Conservation (phyloP, 176 grass and related monocot species). For the Eragrostis nindensis region DNA sequence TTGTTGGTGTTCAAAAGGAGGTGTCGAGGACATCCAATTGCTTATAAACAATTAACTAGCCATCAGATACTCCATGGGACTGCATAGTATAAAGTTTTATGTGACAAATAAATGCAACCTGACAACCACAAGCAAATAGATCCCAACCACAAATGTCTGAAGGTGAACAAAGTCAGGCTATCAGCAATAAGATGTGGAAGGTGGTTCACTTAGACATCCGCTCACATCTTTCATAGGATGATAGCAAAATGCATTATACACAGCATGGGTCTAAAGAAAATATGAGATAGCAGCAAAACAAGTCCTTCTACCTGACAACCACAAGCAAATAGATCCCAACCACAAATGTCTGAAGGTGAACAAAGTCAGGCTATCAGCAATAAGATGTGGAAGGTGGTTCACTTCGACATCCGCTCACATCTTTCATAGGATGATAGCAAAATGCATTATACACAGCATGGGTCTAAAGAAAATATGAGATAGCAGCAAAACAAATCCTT, state of each 20-base stretch:
- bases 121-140: not conserved
- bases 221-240: slow-evolving; percentile 11
- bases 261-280: slow-evolving; percentile 8
- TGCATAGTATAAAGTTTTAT: slow-evolving; percentile 24
- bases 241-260: too few species aligned
- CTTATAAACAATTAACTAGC: slow-evolving; percentile 5
- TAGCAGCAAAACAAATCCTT: too few species aligned
- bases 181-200: slow-evolving; percentile 6
- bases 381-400: too few species aligned
- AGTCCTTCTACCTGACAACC: not conserved
- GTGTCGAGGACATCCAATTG: slow-evolving; percentile 10
- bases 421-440: too few species aligned
- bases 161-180: not conserved
- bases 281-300: slow-evolving; percentile 8
- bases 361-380: too few species aligned
- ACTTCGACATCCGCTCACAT: too few species aligned
- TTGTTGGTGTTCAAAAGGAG: not conserved
- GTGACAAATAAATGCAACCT: not conserved
- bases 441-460: too few species aligned
- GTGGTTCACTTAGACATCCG: slow-evolving; percentile 18
- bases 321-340: too few species aligned
- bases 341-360: too few species aligned
- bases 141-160: slow-evolving; percentile 28
- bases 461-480: too few species aligned
- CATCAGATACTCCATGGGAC: slow-evolving; percentile 7